Base-by-base conservation (phyloP, 306 rosid species). In the Trifolium repens region DNA sequence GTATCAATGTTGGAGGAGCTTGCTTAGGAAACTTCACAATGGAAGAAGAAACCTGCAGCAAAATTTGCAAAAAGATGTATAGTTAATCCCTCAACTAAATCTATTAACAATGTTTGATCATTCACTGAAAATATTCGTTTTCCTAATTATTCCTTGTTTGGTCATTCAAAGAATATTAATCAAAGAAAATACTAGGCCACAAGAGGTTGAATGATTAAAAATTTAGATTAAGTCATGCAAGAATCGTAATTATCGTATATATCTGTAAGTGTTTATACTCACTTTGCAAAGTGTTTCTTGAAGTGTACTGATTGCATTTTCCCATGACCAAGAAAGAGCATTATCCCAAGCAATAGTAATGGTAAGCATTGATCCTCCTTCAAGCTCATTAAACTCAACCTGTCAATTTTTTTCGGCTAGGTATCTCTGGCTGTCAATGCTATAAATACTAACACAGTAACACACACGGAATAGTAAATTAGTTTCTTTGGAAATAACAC, bases 311-410 rank as follows among this genome's bases (percentile, higher is more conserved):
- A 92, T 44, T 10, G 99, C 96, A 32, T 78, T 83, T 78, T 49
- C 83, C 91, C 93, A 89, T 44, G 90, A 83, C 84, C 92, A 86
- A 47, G 93, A 90, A 73, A 92, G 93, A 67, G 87, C 78, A 71
- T 84, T 34, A 71, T 94, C 99, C 99, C 99, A 94, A 3, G 97
- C 99, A 84, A 92, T 78, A 76, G 93, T 90, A 49, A 88, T 72
- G 26, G 93, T 93, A 39, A 94, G 94, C 84, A 94, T 81, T n/a
- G 93, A 94, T 76, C 82, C 82, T 65, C 84, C 90, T 83, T 92
- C 91, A 72, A 94, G 88, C 89, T 94, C 99, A 83, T 92, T 87
- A 73, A 94, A 88, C 81, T 94, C 98, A 80, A 94, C 93, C 98
- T 94, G 93, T 83, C 89, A 90, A 72, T 80, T 80, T 81, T 67